phyloP scores from a whole-genome alignment of 768 basidiomycete species.

The Podaxis sp. region DNA sequence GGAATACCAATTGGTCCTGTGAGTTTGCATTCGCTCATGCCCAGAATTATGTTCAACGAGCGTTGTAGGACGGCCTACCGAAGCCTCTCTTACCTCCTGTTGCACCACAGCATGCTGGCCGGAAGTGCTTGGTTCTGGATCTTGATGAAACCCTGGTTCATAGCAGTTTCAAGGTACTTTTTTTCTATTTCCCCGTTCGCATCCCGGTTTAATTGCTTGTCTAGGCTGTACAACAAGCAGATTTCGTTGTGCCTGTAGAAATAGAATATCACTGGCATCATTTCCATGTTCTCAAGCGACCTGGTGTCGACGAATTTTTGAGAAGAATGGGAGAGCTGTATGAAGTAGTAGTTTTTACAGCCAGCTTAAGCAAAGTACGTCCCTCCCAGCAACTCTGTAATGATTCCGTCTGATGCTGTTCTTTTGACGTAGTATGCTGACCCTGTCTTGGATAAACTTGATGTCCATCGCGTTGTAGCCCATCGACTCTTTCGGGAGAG shows the following conservation, averaged over 20 bases:
- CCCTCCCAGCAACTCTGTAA: slow-evolving; percentile 3
- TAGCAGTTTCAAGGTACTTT: slow-evolving; percentile 90
- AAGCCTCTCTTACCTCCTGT: slow-evolving; percentile 86
- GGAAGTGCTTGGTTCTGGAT: slow-evolving; percentile 96
- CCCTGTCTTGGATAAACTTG: slow-evolving; percentile 96
- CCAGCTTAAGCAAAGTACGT: slow-evolving; percentile 94
- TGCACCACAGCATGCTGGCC: slow-evolving; percentile 76
- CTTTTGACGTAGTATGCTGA: slow-evolving; percentile 79
- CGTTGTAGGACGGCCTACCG: slow-evolving; percentile 75
- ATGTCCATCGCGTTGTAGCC: slow-evolving; percentile 86
- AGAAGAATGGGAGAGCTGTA: slow-evolving; percentile 98
- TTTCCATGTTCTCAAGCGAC: slow-evolving; percentile 97
- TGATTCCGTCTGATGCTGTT: not conserved
- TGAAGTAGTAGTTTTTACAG: slow-evolving; percentile 97
- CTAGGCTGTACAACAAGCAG: slow-evolving; percentile 89
- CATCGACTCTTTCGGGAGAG: slow-evolving; percentile 96
- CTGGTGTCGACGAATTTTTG: slow-evolving; percentile 95
- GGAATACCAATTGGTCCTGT: slow-evolving; percentile 95
- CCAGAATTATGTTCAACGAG: not conserved
- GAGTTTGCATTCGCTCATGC: slow-evolving; percentile 30
- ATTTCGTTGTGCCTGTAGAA: slow-evolving; percentile 98
- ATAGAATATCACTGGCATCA: slow-evolving; percentile 99
- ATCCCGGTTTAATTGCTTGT: slow-evolving; percentile 10
- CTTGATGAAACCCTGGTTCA: slow-evolving; percentile 97
- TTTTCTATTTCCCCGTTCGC: not conserved